Conservation (phyloP, 495 filamentous ascomycete species). For the Filosporella fistucella region DNA sequence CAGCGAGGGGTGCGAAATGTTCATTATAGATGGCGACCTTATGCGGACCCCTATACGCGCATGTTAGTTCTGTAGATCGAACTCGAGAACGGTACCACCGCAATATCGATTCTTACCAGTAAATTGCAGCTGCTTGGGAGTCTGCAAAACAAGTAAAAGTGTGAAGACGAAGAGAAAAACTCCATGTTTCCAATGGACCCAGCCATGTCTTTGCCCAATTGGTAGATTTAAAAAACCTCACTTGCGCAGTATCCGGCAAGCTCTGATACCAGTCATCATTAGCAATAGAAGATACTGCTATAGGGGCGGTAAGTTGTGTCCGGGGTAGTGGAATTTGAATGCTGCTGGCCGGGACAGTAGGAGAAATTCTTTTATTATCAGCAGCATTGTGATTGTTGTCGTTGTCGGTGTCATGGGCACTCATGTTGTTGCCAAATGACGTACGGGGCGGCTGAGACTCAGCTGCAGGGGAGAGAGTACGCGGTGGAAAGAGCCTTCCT, state of each 20-base stretch:
- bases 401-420: too few species aligned
- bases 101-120: neutral
- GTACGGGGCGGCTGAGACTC: too few species aligned
- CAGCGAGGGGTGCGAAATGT: constrained; percentile 10
- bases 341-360: too few species aligned
- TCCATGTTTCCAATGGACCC: constrained; percentile 8
- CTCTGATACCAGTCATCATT: constrained; percentile 6
- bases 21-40: constrained; percentile 17
- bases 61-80: too few species aligned
- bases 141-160: constrained; percentile 8
- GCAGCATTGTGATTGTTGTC: too few species aligned
- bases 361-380: too few species aligned
- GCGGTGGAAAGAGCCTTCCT: too few species aligned
- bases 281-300: too few species aligned
- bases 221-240: constrained; percentile 4
- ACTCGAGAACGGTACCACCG: neutral
- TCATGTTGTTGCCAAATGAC: too few species aligned
- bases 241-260: constrained; percentile 12
- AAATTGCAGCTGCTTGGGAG: constrained; percentile 7
- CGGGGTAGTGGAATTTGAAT: too few species aligned
- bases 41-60: constrained; percentile 12
- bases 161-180: constrained; percentile 2
- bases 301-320: too few species aligned
- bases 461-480: too few species aligned
- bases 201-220: constrained; percentile 10